Evolutionary conservation across 2,329 filamentous ascomycete genomes (phyloP), one percentile per base, ranked within the genome.

Genomic region (Didymella pinodella): DNA sequence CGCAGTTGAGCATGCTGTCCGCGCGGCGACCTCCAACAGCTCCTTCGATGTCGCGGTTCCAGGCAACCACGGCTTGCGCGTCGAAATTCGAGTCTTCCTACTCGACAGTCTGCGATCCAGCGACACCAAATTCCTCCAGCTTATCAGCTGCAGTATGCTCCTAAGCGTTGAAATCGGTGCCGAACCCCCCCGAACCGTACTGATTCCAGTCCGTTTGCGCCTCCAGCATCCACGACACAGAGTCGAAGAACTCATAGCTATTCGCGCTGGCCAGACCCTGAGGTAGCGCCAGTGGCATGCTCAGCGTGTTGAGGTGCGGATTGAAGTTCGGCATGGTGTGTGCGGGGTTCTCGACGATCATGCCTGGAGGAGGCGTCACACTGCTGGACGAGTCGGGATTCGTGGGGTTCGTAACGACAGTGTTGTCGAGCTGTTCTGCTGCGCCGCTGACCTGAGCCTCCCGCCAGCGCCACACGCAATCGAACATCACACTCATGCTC

Each of bases 221-320:
- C 75, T 97, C 93, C 60, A 97, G 81, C 82, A 96, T 92, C 93
- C 93, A 97, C 75, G 94, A 92, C 69, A 97, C 84, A 0, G 93
- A 92, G 77, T 97, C 93, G 72, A 96, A 97, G 62, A 96, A 92
- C 75, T 96, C 79, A 32, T 79, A 81, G 45, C 77, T 77, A 48
- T 77, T 80, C 45, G 78, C 77, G 62, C 68, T 80, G 45, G 62
- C 75, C 53, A 72, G 70, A 16, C 67, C 75, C 68, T 88, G 90
- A 10, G 86, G 85, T 54, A 90, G 85, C 65, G 85, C 84, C 63
- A 91, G 89, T 12, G 71, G 73, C 72, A 66, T 84, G 83, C 62
- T 80, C 11, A 76, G 58, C 10, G 74, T 75, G 38, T 75, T 75
- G 31, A 77, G 65, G 54, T 77, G 73, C 0, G 74, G 74, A 46